phyloP scores from a whole-genome alignment of 139 green algal genomes.

The Closterium sp. region DNA sequence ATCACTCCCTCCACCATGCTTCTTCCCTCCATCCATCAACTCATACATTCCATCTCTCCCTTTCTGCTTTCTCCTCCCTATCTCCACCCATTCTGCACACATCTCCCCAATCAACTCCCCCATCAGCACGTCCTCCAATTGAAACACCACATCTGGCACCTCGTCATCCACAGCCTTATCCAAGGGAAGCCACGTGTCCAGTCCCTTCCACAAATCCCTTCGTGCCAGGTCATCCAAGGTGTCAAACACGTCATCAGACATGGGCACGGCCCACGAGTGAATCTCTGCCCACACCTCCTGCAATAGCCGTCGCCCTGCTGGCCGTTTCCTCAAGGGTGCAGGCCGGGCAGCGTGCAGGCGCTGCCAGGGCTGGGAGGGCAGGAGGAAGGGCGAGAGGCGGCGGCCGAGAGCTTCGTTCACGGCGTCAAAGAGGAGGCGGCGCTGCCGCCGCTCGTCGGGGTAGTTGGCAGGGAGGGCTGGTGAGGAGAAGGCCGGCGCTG shows the following conservation, averaged over 20 bases:
- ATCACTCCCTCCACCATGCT: no score
- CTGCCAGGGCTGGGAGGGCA: background rate
- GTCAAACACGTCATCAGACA: constrained; percentile 33
- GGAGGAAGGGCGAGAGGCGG: constrained; percentile 9
- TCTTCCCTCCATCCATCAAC: background rate
- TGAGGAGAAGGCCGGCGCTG: background rate
- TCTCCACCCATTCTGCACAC: background rate
- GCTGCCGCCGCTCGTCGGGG: constrained; percentile 12
- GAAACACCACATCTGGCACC: background rate
- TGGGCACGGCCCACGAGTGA: constrained; percentile 25
- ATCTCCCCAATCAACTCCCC: background rate
- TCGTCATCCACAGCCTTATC: background rate
- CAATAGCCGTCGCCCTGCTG: constrained; percentile 12
- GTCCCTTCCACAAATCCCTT: constrained; percentile 11
- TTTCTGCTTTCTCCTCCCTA: background rate
- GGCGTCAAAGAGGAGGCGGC: constrained; percentile 36
- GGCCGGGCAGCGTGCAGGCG: background rate
- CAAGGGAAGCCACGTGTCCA: constrained; percentile 5
- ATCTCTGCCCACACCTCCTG: constrained; percentile 41
- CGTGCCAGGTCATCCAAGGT: constrained; percentile 18
- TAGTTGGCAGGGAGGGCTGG: background rate
- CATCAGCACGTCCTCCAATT: background rate
- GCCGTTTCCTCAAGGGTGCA: background rate
- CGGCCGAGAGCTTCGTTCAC: constrained; percentile 35
- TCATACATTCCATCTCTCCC: background rate